Base-by-base conservation (phyloP, 2,329 filamentous ascomycete species). In the Aureobasidium lini region DNA sequence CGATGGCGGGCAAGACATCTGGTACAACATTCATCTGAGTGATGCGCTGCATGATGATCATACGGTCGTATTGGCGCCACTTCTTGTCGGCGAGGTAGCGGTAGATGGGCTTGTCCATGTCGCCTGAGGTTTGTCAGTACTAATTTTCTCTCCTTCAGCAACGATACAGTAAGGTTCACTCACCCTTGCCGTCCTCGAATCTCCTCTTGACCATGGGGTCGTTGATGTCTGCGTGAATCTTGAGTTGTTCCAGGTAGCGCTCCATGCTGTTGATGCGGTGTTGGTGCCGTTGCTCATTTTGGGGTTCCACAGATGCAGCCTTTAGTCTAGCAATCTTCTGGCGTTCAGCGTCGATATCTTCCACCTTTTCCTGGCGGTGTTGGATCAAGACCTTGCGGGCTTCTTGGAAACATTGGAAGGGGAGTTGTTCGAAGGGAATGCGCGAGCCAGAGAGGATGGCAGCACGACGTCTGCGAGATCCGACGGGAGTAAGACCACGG, bases 371-470 rank as follows among this genome's bases (percentile, higher is more conserved):
- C 64, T 85, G 79, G 42, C 93, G 84, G 72, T 99, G 94, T 58
- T 83, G 84, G 57, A 85, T 81, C 59, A 99, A 78, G 50, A 97
- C 76, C 71, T 90, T 89, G 63, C 92, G 84, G 42, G 94, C 94
- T 77, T 96, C 92, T 76, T 99, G 94, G 78, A 97, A 99, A 75
- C 90, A 94, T 80, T 97, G 93, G 77, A 95, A 99, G 16, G 94
- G 94, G 65, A 99, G 79, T 71, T 93, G 88, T 77, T 96, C 90
- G 71, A 99, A 96, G 29, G 92, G 90, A 52, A 96, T 77, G 67
- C 87, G 82, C 63, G 81, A 76, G 39, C 77, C 82, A 67, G 77
- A 83, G 68, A 81, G 63, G 29, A 72, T 64, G 43, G 71, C 72
- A 52, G 75, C 75, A 71, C 93, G 87, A 63, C 92, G 87, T 79